phyloP scores from a whole-genome alignment of 495 filamentous ascomycete species.

The Penicillium simplicissimum region DNA sequence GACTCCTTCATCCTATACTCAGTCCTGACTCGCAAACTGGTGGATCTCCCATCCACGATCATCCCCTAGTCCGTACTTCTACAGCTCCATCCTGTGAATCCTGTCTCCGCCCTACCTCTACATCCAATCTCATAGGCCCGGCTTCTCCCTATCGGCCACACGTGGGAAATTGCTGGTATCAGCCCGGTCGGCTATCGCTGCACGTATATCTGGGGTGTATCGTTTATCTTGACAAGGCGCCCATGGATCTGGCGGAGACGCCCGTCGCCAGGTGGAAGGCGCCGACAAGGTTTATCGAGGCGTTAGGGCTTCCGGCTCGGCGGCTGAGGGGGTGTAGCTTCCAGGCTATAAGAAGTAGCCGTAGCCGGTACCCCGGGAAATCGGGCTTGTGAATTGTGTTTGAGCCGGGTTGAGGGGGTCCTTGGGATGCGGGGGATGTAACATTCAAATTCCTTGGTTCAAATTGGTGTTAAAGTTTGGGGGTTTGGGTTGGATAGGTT shows the following conservation, averaged over 20 bases:
- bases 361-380: conserved; percentile 6
- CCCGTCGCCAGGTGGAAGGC: conserved; percentile 22
- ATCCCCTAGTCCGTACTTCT: not conserved
- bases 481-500: not conserved
- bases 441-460: not conserved
- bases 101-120: not conserved
- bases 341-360: conserved; percentile 8
- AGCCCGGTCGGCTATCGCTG: conserved; percentile 17
- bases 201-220: conserved; percentile 21
- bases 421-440: conserved; percentile 4
- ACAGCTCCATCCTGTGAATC: not conserved
- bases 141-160: not conserved
- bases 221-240: conserved; percentile 14
- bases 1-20: not conserved
- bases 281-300: conserved; percentile 19
- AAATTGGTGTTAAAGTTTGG: not conserved
- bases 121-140: not conserved
- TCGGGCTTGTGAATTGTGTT: not conserved
- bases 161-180: not conserved
- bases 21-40: not conserved
- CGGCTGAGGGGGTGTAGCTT: not conserved
- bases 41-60: not conserved
- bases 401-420: not conserved
- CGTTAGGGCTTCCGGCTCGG: not conserved
- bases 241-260: conserved; percentile 14